phyloP scores from a whole-genome alignment of 164 flowering plant species.

The Pachysandra terminalis region DNA sequence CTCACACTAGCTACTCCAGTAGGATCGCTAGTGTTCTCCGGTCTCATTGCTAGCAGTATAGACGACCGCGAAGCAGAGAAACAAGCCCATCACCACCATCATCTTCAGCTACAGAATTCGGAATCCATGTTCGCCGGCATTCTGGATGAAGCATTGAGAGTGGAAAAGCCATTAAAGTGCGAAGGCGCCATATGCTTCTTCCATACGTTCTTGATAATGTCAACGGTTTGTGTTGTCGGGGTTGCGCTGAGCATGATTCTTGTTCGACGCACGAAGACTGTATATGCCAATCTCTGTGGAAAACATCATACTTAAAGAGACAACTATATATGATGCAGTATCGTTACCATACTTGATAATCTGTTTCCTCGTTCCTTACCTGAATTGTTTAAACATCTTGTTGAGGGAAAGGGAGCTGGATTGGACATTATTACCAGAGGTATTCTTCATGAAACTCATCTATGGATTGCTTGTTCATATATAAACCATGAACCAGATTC shows the following conservation, averaged over 20 bases:
- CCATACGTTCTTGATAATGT: slow-evolving; percentile 73
- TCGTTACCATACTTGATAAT: no score
- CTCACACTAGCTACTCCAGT: slow-evolving; percentile 86
- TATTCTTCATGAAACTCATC: no score
- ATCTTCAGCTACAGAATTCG: slow-evolving; percentile 7
- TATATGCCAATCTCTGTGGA: slow-evolving; percentile 77
- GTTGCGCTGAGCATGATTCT: slow-evolving; percentile 71
- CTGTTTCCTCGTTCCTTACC: not conserved
- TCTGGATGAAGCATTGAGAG: slow-evolving; percentile 11
- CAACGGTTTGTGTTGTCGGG: slow-evolving; percentile 74
- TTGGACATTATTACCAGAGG: not conserved
- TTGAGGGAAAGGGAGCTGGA: no score
- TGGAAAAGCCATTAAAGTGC: slow-evolving; percentile 65
- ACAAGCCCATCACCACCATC: slow-evolving; percentile 47
- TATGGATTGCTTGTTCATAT: no score
- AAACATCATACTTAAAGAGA: slow-evolving; percentile 40
- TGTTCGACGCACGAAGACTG: slow-evolving; percentile 72
- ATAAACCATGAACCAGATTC: no score
- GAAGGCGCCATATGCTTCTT: slow-evolving; percentile 82
- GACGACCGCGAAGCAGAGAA: slow-evolving; percentile 89
- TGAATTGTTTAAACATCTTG: not conserved
- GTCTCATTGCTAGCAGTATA: slow-evolving; percentile 77
- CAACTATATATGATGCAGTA: no score
- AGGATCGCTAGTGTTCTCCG: slow-evolving; percentile 87
- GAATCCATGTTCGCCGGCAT: slow-evolving; percentile 21